Conservation (phyloP, 2,329 filamentous ascomycete genomes). For the Magnaporthiopsis rhizophila region DNA sequence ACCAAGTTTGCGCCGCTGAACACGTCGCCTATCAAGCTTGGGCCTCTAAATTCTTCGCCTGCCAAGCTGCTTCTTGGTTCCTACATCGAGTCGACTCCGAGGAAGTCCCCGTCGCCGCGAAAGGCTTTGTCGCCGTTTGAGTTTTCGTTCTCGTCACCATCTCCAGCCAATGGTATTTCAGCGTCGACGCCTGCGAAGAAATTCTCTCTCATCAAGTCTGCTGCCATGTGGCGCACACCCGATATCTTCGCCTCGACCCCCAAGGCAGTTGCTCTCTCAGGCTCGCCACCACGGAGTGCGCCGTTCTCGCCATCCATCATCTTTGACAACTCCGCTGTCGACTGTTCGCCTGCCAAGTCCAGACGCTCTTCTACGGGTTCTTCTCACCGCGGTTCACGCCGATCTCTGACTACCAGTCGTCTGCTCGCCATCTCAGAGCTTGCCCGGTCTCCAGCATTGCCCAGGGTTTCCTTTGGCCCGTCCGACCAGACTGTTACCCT, state of each 20-base stretch:
- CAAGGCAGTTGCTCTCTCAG: neutral
- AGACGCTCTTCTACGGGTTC: neutral
- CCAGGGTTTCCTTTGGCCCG: neutral
- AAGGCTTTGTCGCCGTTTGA: neutral
- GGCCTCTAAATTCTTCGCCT: neutral
- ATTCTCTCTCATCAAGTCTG: neutral
- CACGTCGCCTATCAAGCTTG: neutral
- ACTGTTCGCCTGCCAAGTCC: neutral
- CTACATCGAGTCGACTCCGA: neutral
- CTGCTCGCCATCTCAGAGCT: slow-evolving; percentile 5
- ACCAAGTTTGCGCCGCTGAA: neutral
- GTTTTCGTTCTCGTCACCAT: neutral
- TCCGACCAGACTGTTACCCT: neutral
- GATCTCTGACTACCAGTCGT: slow-evolving; percentile 1
- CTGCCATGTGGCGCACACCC: slow-evolving; percentile 5
- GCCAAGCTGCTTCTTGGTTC: neutral
- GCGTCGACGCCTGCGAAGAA: neutral
- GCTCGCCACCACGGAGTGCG: neutral
- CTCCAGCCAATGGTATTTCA: neutral
- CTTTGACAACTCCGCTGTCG: neutral
- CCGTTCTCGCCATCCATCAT: neutral
- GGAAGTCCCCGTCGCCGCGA: neutral
- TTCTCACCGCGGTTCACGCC: neutral
- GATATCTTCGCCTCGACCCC: slow-evolving; percentile 2
- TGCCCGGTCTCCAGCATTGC: neutral